phyloP scores from a whole-genome alignment of 2,329 filamentous ascomycete genomes.

The Curvularia eragrostidis region DNA sequence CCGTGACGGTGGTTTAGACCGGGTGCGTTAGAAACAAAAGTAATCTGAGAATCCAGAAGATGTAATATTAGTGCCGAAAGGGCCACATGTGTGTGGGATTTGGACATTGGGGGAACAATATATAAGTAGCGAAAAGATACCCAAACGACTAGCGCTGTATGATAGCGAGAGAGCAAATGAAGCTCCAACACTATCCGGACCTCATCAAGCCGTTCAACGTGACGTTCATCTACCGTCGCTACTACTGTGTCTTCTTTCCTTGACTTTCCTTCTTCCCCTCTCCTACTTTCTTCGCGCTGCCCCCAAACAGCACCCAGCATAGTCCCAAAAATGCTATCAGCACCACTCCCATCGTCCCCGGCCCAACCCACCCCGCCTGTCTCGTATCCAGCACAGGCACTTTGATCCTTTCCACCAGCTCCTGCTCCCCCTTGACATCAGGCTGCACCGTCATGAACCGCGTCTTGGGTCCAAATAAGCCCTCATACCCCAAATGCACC shows the following conservation, averaged over 20 bases:
- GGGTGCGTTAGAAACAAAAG: neutral
- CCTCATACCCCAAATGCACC: conserved; percentile 83
- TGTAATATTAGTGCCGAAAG: neutral
- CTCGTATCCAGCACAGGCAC: conserved; percentile 54
- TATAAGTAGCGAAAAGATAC: conserved; percentile 13
- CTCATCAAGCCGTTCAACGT: neutral
- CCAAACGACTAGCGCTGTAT: conserved; percentile 10
- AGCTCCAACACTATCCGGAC: neutral
- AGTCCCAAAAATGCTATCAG: conserved; percentile 55
- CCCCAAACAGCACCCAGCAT: conserved; percentile 50
- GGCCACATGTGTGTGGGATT: neutral
- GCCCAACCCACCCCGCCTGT: conserved; percentile 48
- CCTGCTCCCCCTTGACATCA: neutral
- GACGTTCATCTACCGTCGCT: conserved; percentile 1
- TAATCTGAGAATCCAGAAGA: neutral
- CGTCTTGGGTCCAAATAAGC: conserved; percentile 75
- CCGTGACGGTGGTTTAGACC: conserved; percentile 24
- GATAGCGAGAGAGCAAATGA: conserved; percentile 6
- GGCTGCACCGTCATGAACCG: conserved; percentile 77
- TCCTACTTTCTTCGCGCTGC: conserved; percentile 7
- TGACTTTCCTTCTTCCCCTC: conserved; percentile 8
- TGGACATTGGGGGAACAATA: neutral
- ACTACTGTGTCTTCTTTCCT: conserved; percentile 35
- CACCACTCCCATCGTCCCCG: conserved; percentile 53
- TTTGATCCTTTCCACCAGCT: conserved; percentile 43